These are phyloP conservation scores for Rehmannia glutinosa DNA, from an alignment of 257 asterid genomes.

Conservation along the genomic window DNA sequence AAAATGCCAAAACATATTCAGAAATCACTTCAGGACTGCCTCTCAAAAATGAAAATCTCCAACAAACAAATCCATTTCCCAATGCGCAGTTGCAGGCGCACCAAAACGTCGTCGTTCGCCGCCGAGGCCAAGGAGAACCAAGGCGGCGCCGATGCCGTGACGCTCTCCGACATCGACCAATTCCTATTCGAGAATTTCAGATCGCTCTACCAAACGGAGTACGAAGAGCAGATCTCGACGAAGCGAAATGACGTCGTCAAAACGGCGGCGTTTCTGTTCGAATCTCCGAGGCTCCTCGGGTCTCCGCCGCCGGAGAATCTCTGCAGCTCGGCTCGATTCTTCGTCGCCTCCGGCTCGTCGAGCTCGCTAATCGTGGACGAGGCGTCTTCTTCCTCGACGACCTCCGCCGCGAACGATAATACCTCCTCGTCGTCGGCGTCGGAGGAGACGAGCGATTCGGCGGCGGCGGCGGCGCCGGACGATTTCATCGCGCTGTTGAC, in stretches of 20 bases:
- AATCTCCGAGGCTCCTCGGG: conserved; percentile 28
- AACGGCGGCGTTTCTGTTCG: conserved; percentile 13
- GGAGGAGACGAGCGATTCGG: background rate
- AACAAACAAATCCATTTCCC: conserved; percentile 25
- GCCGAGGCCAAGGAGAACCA: conserved; percentile 3
- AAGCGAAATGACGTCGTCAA: conserved; percentile 7
- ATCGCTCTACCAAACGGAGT: conserved; percentile 40
- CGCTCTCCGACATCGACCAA: conserved; percentile 54
- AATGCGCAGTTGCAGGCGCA: conserved; percentile 40
- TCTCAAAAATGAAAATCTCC: conserved; percentile 47
- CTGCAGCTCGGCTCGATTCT: conserved; percentile 35
- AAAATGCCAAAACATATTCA: conserved; percentile 54
- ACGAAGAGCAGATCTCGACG: conserved; percentile 23
- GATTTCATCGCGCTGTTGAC: conserved; percentile 45
- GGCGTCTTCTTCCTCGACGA: conserved; percentile 16
- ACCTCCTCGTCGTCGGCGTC: conserved; percentile 6
- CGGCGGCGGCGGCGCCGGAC: conserved; percentile 23
- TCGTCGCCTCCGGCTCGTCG: conserved; percentile 36
- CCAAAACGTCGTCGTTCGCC: conserved; percentile 50
- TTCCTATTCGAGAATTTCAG: conserved; percentile 65
- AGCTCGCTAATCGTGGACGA: conserved; percentile 33
- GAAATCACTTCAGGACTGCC: conserved; percentile 48
- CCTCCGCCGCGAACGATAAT: conserved; percentile 12
- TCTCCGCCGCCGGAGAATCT: conserved; percentile 37
- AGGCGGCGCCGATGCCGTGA: conserved; percentile 27